Evolutionary conservation across 768 basidiomycete species (phyloP).

Genomic region (Mycena sanguinolenta): DNA sequence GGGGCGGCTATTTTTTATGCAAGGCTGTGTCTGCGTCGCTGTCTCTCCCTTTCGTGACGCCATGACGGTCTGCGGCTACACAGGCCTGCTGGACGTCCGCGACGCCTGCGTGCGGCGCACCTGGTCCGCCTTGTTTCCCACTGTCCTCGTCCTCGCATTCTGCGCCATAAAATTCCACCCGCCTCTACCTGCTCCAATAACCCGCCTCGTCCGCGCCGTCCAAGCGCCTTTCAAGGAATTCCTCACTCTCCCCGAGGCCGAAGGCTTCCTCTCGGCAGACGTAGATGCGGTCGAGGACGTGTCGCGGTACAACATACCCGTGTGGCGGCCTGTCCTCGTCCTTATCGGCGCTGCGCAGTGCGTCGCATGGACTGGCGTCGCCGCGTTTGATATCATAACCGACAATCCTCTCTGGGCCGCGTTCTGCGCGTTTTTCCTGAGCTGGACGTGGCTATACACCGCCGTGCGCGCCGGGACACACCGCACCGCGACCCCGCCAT

Average conservation of each 20-base stretch:
- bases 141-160: constrained; percentile 58
- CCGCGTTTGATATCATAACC: constrained; percentile 63
- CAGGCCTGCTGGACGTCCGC: too few species aligned
- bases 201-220: constrained; percentile 41
- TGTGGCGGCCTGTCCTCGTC: constrained; percentile 74
- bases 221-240: constrained; percentile 55
- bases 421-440: constrained; percentile 59
- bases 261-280: constrained; percentile 51
- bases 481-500: constrained; percentile 69
- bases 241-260: constrained; percentile 68
- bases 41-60: too few species aligned
- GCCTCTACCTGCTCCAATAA: constrained; percentile 45
- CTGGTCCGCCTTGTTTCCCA: constrained; percentile 64
- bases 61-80: too few species aligned
- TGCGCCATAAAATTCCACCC: constrained; percentile 49
- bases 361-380: constrained; percentile 70
- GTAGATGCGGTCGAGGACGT: constrained; percentile 34
- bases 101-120: constrained; percentile 61
- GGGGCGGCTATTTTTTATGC: too few species aligned
- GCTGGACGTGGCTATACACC: constrained; percentile 77
- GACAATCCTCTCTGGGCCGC: constrained; percentile 49
- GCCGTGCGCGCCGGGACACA: constrained; percentile 66
- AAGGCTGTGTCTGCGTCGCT: too few species aligned
- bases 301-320: constrained; percentile 49
- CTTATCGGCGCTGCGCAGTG: constrained; percentile 68